phyloP scores from a whole-genome alignment of 805 yeast species.

The Geotrichum ghanense region DNA sequence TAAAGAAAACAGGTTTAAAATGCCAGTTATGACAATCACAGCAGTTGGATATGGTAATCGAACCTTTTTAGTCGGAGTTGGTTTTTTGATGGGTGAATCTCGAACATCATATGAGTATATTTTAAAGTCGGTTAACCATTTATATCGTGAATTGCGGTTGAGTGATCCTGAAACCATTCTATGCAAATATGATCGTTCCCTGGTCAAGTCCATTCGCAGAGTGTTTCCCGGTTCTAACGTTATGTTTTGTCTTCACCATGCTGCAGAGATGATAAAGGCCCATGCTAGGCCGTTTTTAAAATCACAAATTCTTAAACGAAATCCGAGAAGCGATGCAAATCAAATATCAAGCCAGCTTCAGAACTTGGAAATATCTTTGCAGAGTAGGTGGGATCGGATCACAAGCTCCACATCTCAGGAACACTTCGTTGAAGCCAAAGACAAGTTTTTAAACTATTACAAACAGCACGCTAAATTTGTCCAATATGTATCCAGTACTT shows the following conservation, averaged over 20 bases:
- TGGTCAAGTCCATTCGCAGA: not conserved
- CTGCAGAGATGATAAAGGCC: not conserved
- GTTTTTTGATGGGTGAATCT: not conserved
- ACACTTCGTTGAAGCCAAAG: not conserved
- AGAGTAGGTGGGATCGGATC: not conserved
- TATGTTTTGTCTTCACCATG: not conserved
- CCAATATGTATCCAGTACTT: not conserved
- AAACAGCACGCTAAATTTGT: not conserved
- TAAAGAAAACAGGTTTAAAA: not conserved
- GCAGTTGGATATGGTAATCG: not conserved
- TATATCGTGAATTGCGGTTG: not conserved
- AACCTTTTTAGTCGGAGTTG: not conserved
- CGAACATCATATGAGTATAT: not conserved
- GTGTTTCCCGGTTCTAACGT: not conserved
- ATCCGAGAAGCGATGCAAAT: not conserved
- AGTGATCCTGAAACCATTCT: not conserved
- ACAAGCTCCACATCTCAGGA: not conserved
- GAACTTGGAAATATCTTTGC: not conserved
- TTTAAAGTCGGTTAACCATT: not conserved
- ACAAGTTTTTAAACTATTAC: not conserved
- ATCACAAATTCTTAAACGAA: not conserved
- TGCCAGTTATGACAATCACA: not conserved
- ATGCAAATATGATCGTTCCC: not conserved
- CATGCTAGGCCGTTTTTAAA: not conserved
- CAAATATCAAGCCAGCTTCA: not conserved